phyloP scores from a whole-genome alignment of 2,329 filamentous ascomycete species.

The Exophiala calicioides region DNA sequence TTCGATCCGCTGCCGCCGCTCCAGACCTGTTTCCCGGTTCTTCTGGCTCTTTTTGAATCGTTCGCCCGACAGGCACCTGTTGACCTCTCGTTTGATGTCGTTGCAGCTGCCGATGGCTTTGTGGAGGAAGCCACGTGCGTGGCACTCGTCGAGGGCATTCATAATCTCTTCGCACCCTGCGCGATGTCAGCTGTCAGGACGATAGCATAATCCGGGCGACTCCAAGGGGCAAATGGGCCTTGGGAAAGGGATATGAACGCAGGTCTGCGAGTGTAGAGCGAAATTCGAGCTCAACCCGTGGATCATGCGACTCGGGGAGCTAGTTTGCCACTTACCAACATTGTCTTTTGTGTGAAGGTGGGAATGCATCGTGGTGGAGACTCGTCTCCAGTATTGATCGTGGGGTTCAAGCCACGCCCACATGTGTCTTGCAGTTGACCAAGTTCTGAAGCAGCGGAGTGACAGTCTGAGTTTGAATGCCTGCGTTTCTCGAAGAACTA shows the following conservation, averaged over 20 bases:
- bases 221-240: not conserved
- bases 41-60: constrained; percentile 73
- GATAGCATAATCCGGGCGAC: not conserved
- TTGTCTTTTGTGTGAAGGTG: constrained; percentile 94
- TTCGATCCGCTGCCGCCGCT: constrained; percentile 73
- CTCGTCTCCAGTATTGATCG: constrained; percentile 33
- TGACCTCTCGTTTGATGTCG: constrained; percentile 78
- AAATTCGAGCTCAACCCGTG: not conserved
- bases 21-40: constrained; percentile 71
- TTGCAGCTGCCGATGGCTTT: constrained; percentile 92
- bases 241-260: not conserved
- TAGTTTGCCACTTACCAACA: constrained; percentile 60
- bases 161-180: constrained; percentile 94
- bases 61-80: constrained; percentile 78
- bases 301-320: constrained; percentile 17
- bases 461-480: not conserved
- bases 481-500: not conserved
- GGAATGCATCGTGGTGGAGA: constrained; percentile 74
- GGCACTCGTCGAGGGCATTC: constrained; percentile 91
- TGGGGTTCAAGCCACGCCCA: constrained; percentile 34
- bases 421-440: constrained; percentile 22
- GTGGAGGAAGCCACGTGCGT: constrained; percentile 86
- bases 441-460: not conserved
- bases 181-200: constrained; percentile 14
- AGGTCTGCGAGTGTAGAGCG: not conserved